phyloP scores from a whole-genome alignment of 2,329 filamentous ascomycete genomes.

The Dryadomyces quercivorus region DNA sequence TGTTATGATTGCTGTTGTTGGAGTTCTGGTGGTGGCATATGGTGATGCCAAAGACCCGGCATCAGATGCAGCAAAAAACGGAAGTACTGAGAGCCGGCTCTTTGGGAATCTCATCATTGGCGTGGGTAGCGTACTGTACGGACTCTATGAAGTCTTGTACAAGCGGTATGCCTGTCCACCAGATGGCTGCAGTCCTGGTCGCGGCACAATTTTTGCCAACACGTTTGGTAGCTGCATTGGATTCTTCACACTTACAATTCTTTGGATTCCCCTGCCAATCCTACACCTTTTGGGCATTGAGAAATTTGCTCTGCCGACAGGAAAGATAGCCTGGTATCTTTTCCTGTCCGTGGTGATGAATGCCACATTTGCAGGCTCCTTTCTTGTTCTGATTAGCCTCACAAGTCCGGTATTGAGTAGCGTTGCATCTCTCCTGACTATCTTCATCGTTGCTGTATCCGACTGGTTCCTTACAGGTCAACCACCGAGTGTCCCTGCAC shows the following conservation, averaged over 20 bases:
- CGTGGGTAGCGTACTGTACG: constrained; percentile 80
- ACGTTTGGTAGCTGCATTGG: constrained; percentile 84
- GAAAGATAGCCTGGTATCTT: constrained; percentile 69
- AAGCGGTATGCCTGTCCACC: constrained; percentile 89
- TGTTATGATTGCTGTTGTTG: constrained; percentile 74
- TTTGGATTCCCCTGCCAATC: constrained; percentile 86
- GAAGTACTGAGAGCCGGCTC: constrained; percentile 49
- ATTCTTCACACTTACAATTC: constrained; percentile 67
- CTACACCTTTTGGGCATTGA: constrained; percentile 71
- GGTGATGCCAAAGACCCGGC: constrained; percentile 49
- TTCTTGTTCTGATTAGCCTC: constrained; percentile 83
- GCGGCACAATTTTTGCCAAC: constrained; percentile 94
- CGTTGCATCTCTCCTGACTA: constrained; percentile 86
- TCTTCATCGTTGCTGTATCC: constrained; percentile 87
- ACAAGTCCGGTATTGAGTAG: constrained; percentile 87
- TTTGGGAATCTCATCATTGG: constrained; percentile 89
- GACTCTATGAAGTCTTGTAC: constrained; percentile 94
- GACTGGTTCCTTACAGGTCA: constrained; percentile 80
- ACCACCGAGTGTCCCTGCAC: constrained; percentile 59
- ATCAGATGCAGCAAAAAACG: constrained; percentile 15
- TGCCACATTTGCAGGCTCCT: constrained; percentile 83
- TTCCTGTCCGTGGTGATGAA: constrained; percentile 73
- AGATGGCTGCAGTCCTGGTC: constrained; percentile 68
- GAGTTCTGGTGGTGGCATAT: constrained; percentile 91
- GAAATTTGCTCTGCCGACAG: constrained; percentile 67